Conservation (phyloP, 495 filamentous ascomycete species). For the Neurospora sp. region DNA sequence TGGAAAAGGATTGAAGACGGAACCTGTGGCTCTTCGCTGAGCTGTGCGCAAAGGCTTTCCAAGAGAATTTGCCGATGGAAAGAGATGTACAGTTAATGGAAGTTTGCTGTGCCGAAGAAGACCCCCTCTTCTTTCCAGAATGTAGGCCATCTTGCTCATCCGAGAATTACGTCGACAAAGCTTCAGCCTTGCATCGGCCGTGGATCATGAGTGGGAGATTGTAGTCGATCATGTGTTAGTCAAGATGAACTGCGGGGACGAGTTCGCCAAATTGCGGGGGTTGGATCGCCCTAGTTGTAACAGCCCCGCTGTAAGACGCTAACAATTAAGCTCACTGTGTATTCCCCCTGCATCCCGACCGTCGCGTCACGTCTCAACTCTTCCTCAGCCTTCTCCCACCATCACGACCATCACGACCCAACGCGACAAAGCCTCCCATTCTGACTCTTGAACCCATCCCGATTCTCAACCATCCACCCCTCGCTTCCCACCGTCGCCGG, state of each 20-base stretch:
- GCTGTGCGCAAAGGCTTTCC: background rate
- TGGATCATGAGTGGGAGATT: background rate
- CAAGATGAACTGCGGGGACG: background rate
- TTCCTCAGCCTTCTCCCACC: background rate
- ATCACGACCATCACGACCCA: background rate
- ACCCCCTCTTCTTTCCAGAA: background rate
- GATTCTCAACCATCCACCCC: conserved; percentile 28
- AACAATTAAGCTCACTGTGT: background rate
- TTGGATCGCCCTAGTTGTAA: background rate
- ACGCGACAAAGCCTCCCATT: conserved; percentile 22
- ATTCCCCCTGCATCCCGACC: no score
- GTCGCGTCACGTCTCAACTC: background rate
- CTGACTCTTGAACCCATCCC: conserved; percentile 21
- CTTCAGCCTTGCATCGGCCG: background rate
- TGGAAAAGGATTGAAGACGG: background rate
- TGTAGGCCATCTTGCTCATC: background rate
- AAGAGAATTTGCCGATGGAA: background rate
- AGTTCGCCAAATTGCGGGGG: background rate
- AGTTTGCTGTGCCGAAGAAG: background rate
- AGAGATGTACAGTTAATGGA: background rate
- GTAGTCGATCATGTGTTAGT: background rate
- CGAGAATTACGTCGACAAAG: background rate
- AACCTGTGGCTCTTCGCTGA: background rate
- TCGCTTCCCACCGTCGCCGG: conserved; percentile 43
- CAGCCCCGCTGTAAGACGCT: background rate